Conservation (phyloP, 768 basidiomycete species). For the Agrocybe pediades region DNA sequence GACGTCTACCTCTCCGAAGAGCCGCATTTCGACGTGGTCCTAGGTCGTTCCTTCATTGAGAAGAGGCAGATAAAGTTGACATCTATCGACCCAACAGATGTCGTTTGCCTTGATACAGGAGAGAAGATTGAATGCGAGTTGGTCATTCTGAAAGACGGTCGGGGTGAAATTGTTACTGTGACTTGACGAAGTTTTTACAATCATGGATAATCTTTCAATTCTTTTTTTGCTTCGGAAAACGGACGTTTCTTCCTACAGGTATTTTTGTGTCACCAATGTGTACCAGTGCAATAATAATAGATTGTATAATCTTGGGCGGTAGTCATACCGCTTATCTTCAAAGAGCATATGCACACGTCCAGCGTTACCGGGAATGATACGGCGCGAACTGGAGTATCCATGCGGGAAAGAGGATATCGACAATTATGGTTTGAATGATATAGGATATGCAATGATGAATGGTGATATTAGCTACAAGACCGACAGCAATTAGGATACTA, state of each 20-base stretch:
- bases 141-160: conserved; percentile 89
- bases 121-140: conserved; percentile 92
- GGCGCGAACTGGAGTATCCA: not conserved
- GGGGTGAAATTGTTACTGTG: conserved; percentile 87
- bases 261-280: not conserved
- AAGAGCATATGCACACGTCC: not conserved
- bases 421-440: not conserved
- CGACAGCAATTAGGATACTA: conserved; percentile 5
- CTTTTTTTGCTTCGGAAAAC: not conserved
- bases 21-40: conserved; percentile 92
- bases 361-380: not conserved
- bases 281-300: not conserved
- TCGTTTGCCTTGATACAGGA: conserved; percentile 90
- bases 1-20: conserved; percentile 91
- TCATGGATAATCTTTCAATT: not conserved
- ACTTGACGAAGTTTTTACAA: conserved; percentile 46
- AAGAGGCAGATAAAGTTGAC: conserved; percentile 81
- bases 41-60: conserved; percentile 86
- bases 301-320: not conserved
- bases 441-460: conserved; percentile 13
- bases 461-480: conserved; percentile 18
- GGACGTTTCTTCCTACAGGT: not conserved
- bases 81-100: conserved; percentile 82
- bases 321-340: not conserved
- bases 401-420: not conserved